Percentiles rank a stretch among this genome's conserved stretches.
Evolutionary conservation across 768 basidiomycete species (phyloP).

Genomic region (Boletus sp.): DNA sequence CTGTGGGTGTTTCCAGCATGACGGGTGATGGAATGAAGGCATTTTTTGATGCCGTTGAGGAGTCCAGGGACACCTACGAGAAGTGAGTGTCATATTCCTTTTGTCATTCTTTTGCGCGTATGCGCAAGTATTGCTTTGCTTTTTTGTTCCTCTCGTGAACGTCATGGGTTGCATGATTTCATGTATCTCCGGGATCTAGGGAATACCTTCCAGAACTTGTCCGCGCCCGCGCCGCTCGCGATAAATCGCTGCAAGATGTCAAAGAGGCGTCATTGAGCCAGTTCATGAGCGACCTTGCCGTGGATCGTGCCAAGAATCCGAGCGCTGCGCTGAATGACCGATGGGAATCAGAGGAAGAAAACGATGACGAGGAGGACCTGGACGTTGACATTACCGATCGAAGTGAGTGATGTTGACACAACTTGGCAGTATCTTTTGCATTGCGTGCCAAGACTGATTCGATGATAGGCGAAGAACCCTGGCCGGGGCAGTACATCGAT

Average conservation of each 20-base stretch:
- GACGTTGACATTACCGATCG: constrained; percentile 64
- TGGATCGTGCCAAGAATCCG: constrained; percentile 69
- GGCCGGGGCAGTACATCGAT: constrained; percentile 75
- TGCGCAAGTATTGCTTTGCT: background rate
- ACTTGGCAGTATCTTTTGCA: background rate
- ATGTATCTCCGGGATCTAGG: constrained; percentile 38
- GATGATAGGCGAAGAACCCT: constrained; percentile 57
- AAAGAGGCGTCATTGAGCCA: constrained; percentile 77
- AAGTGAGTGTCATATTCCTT: constrained; percentile 46
- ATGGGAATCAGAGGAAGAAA: constrained; percentile 60
- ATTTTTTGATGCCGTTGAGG: constrained; percentile 90
- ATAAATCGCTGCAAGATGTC: constrained; percentile 57
- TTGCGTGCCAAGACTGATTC: constrained; percentile 7
- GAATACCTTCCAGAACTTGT: constrained; percentile 91
- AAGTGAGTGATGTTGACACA: constrained; percentile 44
- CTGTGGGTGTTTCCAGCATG: constrained; percentile 93
- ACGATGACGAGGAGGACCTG: constrained; percentile 48
- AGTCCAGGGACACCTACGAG: constrained; percentile 83
- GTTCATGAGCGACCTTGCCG: constrained; percentile 73
- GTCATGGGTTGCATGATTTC: constrained; percentile 4
- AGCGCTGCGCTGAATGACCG: constrained; percentile 49
- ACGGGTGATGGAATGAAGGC: constrained; percentile 93
- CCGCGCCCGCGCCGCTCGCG: constrained; percentile 60
- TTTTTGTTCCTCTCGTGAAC: background rate
- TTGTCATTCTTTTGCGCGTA: background rate